phyloP scores from a whole-genome alignment of 257 asterid genomes.

The Solanum lignicaule region DNA sequence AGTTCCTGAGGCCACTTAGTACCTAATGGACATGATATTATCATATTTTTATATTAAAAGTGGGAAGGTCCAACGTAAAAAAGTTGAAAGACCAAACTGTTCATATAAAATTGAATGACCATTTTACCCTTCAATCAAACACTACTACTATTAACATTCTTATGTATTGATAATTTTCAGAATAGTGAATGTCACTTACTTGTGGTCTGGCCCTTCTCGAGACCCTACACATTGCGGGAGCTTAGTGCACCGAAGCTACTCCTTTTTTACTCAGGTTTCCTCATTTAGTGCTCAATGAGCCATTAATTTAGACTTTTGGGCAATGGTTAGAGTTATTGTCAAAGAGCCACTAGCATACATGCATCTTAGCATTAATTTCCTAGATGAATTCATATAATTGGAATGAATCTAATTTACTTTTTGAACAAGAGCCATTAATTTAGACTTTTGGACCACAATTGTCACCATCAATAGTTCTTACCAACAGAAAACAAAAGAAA shows the following conservation, averaged over 20 bases:
- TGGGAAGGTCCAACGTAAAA: neutral
- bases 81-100: neutral
- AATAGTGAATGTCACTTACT: too few species aligned
- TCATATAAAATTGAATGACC: neutral
- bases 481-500: neutral
- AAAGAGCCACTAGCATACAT: neutral
- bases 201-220: too few species aligned
- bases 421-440: neutral
- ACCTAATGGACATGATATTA: neutral
- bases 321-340: neutral
- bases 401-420: neutral
- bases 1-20: neutral
- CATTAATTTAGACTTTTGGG: neutral
- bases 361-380: neutral
- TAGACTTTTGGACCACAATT: neutral
- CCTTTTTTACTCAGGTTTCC: neutral
- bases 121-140: neutral
- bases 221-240: rapidly evolving
- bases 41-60: too few species aligned
- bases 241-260: neutral
- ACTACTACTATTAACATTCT: neutral
- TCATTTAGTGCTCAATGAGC: neutral
- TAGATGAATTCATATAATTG: neutral
- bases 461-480: neutral
- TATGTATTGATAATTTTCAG: too few species aligned